A percentile compares a stretch with the other conserved stretches of the same genome.
Evolutionary conservation across 805 yeast genomes (phyloP).

Genomic region (Candida loeiensis): DNA sequence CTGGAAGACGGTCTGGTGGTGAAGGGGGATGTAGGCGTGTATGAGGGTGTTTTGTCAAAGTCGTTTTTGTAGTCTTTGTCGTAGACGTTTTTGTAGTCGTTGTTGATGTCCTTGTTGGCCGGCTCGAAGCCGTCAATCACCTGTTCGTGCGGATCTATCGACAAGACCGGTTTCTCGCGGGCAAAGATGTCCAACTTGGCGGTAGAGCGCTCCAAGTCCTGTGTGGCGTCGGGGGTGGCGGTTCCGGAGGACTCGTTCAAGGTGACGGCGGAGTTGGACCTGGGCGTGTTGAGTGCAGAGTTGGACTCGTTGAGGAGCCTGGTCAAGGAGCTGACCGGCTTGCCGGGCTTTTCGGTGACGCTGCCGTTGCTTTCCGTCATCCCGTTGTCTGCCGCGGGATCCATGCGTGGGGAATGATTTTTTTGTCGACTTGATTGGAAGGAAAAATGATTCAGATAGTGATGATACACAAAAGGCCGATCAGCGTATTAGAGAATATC

Average conservation of each 20-base stretch:
- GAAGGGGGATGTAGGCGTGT: slow-evolving; percentile 13
- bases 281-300: slow-evolving; percentile 16
- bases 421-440: slow-evolving; percentile 3
- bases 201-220: slow-evolving; percentile 6
- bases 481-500: background rate
- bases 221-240: slow-evolving; percentile 6
- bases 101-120: background rate
- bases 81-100: slow-evolving; percentile 1
- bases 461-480: background rate
- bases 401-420: slow-evolving; percentile 1
- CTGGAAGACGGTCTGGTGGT: slow-evolving; percentile 13
- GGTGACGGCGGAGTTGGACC: slow-evolving; percentile 12
- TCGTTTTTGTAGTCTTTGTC: no score
- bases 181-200: slow-evolving; percentile 7
- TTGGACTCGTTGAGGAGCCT: slow-evolving; percentile 34
- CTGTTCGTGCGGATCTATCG: slow-evolving; percentile 6
- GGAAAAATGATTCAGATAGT: background rate
- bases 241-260: slow-evolving; percentile 12
- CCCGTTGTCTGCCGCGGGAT: slow-evolving; percentile 6
- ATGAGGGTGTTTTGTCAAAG: no score
- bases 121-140: slow-evolving; percentile 7
- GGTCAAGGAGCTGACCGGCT: slow-evolving; percentile 37
- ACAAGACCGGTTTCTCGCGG: background rate
- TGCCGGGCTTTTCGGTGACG: slow-evolving; percentile 8
- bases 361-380: background rate